These are phyloP conservation scores for Hydnomerulius pinastri DNA, from an alignment of 768 basidiomycete species.

Conservation along the genomic window DNA sequence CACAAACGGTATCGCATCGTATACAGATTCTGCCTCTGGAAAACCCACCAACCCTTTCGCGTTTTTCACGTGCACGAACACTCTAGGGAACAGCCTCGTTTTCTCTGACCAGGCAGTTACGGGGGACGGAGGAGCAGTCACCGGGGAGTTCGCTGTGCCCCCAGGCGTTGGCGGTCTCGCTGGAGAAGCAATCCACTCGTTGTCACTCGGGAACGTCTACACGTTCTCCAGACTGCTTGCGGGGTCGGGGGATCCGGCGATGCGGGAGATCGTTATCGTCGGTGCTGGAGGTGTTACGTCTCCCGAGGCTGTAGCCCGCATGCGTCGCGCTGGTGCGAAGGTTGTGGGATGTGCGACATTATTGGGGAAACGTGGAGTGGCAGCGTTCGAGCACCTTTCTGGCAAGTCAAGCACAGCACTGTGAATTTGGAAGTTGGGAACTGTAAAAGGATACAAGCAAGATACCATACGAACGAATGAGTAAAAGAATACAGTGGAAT, in stretches of 20 bases:
- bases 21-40: conserved; percentile 21
- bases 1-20: conserved; percentile 45
- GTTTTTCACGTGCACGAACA: conserved; percentile 82
- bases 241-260: conserved; percentile 37
- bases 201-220: conserved; percentile 79
- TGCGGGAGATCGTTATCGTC: conserved; percentile 59
- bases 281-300: conserved; percentile 84
- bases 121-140: conserved; percentile 10
- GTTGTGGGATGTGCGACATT: conserved; percentile 67
- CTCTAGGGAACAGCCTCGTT: conserved; percentile 68
- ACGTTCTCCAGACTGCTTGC: conserved; percentile 57
- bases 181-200: conserved; percentile 72
- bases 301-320: conserved; percentile 58
- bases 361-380: conserved; percentile 54
- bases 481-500: conserved; percentile 24
- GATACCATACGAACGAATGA: neutral
- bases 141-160: conserved; percentile 57
- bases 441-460: conserved; percentile 16
- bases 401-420: neutral
- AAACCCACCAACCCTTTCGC: conserved; percentile 51
- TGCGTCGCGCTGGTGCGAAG: conserved; percentile 73
- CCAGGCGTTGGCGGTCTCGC: conserved; percentile 71
- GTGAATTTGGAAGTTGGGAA: conserved; percentile 8
- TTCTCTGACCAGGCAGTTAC: conserved; percentile 65
- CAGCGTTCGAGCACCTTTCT: conserved; percentile 50